These are phyloP conservation scores for Dryadomyces quercus-mongolicae DNA, from an alignment of 2,329 filamentous ascomycete species.

Conservation along the genomic window DNA sequence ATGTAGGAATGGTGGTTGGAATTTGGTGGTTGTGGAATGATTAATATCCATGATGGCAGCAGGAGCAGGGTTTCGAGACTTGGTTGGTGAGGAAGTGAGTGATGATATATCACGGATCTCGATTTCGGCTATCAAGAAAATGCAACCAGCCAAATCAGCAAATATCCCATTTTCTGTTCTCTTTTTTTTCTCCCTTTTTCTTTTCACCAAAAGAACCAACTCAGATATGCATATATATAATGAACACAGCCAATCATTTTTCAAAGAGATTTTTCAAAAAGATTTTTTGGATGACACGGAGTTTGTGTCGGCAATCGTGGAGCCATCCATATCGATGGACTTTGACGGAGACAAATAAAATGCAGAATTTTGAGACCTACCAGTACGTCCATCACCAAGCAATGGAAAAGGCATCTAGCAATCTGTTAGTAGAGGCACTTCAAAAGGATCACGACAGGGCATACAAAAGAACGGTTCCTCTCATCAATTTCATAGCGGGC, in stretches of 20 bases:
- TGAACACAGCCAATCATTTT: no score
- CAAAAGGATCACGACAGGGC: slow-evolving; percentile 6
- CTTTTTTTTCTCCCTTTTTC: neutral
- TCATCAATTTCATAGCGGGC: slow-evolving; percentile 33
- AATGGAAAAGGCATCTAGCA: neutral
- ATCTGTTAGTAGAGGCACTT: neutral
- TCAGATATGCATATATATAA: no score
- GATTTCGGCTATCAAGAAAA: neutral
- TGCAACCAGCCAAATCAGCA: neutral
- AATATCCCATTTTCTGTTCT: neutral
- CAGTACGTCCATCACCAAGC: neutral
- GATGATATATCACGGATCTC: neutral
- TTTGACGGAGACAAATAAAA: neutral
- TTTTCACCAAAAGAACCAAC: no score
- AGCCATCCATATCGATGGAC: no score
- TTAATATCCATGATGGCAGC: neutral
- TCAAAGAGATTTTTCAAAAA: no score
- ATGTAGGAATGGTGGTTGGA: slow-evolving; percentile 24
- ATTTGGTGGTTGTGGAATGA: no score
- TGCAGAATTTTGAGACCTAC: neutral
- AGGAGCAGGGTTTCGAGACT: slow-evolving; percentile 1
- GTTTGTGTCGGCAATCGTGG: neutral
- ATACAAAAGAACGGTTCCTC: slow-evolving; percentile 28
- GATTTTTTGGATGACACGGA: neutral
- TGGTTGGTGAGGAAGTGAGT: neutral